These are phyloP conservation scores for Puccinia coronata DNA, from an alignment of 1,284 basidiomycete genomes.

Conservation along the genomic window DNA sequence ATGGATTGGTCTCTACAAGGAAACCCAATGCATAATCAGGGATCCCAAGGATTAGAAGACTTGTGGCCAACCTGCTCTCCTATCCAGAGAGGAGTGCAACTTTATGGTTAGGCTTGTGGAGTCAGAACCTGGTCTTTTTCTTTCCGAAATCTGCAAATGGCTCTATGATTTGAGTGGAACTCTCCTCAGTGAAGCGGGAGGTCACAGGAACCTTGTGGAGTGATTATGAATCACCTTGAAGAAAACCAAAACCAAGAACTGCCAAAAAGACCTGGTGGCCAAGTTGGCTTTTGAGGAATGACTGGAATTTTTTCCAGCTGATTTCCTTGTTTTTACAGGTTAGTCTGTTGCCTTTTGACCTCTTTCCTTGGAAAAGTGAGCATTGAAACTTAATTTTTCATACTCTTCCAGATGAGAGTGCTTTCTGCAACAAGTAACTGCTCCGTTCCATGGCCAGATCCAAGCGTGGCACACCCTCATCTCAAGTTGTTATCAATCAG, in stretches of 20 bases:
- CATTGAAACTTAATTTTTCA: background rate
- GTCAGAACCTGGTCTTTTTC: background rate
- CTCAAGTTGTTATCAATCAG: too few species aligned
- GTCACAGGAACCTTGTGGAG: background rate
- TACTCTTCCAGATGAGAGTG: constrained; percentile 5
- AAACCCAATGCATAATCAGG: background rate
- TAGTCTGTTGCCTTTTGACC: background rate
- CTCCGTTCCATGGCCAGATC: background rate
- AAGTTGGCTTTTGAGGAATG: background rate
- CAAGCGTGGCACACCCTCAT: background rate
- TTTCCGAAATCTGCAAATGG: background rate
- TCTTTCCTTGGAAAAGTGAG: background rate
- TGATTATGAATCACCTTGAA: background rate
- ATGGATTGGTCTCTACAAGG: background rate
- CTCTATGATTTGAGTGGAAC: background rate
- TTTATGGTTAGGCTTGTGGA: background rate
- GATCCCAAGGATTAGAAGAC: background rate
- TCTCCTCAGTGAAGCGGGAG: background rate
- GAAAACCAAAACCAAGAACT: background rate
- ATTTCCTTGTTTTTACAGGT: constrained; percentile 6
- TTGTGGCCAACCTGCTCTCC: background rate
- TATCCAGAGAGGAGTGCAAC: background rate
- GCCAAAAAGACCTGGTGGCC: background rate
- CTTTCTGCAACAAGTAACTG: background rate
- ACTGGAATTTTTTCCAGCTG: background rate